Base-by-base conservation (phyloP, 352 stramenopile genomes). In the Globisporangium takayamanum region DNA sequence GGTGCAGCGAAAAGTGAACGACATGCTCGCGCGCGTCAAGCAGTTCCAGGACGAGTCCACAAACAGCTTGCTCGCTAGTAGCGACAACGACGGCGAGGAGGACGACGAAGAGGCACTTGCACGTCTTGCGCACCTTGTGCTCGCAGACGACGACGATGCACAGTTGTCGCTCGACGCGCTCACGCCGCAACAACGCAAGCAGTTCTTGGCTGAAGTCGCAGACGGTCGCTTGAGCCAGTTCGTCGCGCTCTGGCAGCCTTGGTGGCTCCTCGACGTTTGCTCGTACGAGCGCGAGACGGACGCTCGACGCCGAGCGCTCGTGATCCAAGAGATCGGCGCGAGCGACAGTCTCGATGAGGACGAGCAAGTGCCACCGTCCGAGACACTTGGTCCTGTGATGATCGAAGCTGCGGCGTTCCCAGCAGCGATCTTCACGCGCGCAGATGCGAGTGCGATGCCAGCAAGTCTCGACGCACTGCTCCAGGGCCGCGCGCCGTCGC, bases 191-290 rank as follows among this genome's bases (percentile, higher is more conserved):
- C 80, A 94, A 53, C 81, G 70, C 36, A 66, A 61, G 50, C 69
- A 61, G 28, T 94, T 94, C 59, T 54, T 94, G 7, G 60, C 64
- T 8, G 80, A 89, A 59, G 73, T 94, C 5, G 74, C 78, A 0
- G 69, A 79, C 62, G 84, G 84, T 28, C 61, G 78, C 30, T 66
- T 94, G 39, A 81, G 81, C 28, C 79, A 80, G 41, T 80, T 83
- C 25, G 62, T 94, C 30, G 53, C 62, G 52, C 66, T 89, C 36
- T 94, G 84, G 84, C 60, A 75, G 45, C 84, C 84, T 3, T 94
- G 84, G 84, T 94, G 84, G 84, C 50, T 76, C 20, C 62, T 84
- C 53, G 54, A 54, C 25, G 56, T 74, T 33, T 57, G 53, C 12
- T 62, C 62, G 48, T 94, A 94, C 63, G 66, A 77, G 28, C 67